Evolutionary conservation across 768 basidiomycete species (phyloP).

Genomic region (Tylopilus felleus): DNA sequence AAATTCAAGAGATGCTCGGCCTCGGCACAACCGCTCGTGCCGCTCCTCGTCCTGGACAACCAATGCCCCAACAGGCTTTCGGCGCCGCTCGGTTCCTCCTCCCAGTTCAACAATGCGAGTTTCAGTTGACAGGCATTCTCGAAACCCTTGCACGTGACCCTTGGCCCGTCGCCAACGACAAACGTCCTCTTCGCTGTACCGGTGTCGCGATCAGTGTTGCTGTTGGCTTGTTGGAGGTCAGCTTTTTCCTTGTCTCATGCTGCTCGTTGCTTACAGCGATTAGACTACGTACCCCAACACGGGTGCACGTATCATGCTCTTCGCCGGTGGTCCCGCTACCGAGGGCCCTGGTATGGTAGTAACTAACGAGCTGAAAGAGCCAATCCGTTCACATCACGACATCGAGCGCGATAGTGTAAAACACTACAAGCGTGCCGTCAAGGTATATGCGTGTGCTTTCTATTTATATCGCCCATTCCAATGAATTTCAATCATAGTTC

Average conservation of each 20-base stretch:
- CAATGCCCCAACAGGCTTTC: constrained; percentile 73
- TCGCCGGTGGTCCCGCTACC: constrained; percentile 91
- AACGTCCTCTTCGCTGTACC: constrained; percentile 89
- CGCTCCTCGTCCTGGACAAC: constrained; percentile 83
- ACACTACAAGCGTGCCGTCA: constrained; percentile 94
- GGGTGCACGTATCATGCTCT: constrained; percentile 94
- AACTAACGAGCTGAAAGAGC: constrained; percentile 91
- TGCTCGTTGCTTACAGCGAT: not conserved
- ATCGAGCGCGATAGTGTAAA: constrained; percentile 96
- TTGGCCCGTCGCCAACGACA: constrained; percentile 96
- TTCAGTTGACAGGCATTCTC: constrained; percentile 90
- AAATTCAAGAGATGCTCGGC: constrained; percentile 98
- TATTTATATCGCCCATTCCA: not conserved
- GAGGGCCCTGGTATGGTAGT: constrained; percentile 98
- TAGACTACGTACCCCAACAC: constrained; percentile 91
- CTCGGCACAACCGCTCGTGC: constrained; percentile 70
- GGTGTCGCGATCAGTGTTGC: constrained; percentile 94
- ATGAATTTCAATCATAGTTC: constrained; percentile 53
- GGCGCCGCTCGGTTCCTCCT: constrained; percentile 90
- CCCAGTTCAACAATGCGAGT: constrained; percentile 90
- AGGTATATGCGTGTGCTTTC: constrained; percentile 49
- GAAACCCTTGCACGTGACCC: constrained; percentile 87
- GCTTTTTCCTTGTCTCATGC: constrained; percentile 7
- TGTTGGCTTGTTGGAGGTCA: constrained; percentile 83
- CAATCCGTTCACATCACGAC: constrained; percentile 97